Conservation (phyloP, 2,329 filamentous ascomycete species). For the Paracorniculantispora psalliotae region DNA sequence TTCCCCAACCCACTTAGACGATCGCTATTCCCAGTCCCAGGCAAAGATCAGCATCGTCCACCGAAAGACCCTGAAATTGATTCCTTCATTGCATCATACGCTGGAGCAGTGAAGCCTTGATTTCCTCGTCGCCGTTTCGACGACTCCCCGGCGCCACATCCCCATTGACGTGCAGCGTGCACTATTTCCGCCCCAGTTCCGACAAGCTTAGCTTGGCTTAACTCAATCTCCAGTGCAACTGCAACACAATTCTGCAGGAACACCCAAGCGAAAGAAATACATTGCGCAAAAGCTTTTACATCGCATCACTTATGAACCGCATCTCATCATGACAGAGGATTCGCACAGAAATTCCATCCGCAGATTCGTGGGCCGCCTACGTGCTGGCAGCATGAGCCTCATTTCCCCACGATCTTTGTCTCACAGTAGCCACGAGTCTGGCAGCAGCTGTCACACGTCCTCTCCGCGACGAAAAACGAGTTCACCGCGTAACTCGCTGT, state of each 20-base stretch:
- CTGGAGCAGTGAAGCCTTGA: not conserved
- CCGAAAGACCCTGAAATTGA: constrained; percentile 8
- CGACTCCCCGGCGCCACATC: not conserved
- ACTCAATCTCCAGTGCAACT: not conserved
- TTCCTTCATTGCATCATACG: constrained; percentile 4
- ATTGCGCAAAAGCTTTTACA: not conserved
- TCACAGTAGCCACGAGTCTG: not conserved
- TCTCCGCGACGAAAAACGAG: constrained; percentile 1
- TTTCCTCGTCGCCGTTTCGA: not conserved
- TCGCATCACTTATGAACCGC: not conserved
- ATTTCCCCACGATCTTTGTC: constrained; percentile 5
- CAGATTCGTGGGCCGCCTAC: constrained; percentile 11
- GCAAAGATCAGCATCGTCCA: constrained; percentile 8
- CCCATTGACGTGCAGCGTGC: constrained; percentile 2
- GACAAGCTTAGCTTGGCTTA: not conserved
- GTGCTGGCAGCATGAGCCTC: constrained; percentile 12
- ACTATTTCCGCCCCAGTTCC: constrained; percentile 2
- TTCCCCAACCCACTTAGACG: constrained; percentile 7
- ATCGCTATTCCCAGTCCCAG: not conserved
- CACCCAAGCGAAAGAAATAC: not conserved
- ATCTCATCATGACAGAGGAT: constrained; percentile 1
- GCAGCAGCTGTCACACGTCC: not conserved
- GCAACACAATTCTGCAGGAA: not conserved
- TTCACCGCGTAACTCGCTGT: constrained; percentile 7
- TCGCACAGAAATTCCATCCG: not conserved